Percentiles rank a stretch among this genome's conserved stretches.
Conservation (phyloP, 805 yeast genomes). For the Ogataea glucozyma region DNA sequence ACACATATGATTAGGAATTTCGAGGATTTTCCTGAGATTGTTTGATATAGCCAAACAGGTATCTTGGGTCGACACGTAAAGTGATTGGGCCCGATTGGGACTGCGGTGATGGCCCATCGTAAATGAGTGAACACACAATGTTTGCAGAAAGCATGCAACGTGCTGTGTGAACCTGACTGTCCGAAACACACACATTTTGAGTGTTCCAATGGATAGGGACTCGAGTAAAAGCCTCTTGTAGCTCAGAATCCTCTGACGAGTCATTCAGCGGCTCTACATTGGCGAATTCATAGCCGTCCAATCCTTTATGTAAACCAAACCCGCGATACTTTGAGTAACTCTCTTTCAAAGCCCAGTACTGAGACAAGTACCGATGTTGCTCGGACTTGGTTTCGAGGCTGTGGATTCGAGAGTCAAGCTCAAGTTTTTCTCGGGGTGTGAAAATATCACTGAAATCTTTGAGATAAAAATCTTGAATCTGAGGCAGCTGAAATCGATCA, state of each 20-base stretch:
- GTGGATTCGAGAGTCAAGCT: conserved; percentile 27
- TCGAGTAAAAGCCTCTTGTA: conserved; percentile 1
- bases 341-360: conserved; percentile 80
- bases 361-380: conserved; percentile 43
- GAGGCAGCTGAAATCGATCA: conserved; percentile 12
- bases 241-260: neutral
- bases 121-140: conserved; percentile 8
- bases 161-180: conserved; percentile 4
- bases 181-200: conserved; percentile 6
- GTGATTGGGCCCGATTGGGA: neutral
- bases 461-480: conserved; percentile 31
- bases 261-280: conserved; percentile 10
- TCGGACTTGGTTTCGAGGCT: conserved; percentile 3
- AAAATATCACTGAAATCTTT: conserved; percentile 33
- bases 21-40: neutral
- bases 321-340: conserved; percentile 70
- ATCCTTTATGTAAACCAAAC: conserved; percentile 46
- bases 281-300: conserved; percentile 27
- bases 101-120: neutral
- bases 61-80: conserved; percentile 2
- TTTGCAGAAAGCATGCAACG: conserved; percentile 3
- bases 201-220: conserved; percentile 7
- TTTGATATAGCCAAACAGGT: conserved; percentile 7
- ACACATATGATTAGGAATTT: too few relatives aligned
- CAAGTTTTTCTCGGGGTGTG: conserved; percentile 25